Conservation (phyloP, 805 yeast genomes). For the Ogataea corticis region DNA sequence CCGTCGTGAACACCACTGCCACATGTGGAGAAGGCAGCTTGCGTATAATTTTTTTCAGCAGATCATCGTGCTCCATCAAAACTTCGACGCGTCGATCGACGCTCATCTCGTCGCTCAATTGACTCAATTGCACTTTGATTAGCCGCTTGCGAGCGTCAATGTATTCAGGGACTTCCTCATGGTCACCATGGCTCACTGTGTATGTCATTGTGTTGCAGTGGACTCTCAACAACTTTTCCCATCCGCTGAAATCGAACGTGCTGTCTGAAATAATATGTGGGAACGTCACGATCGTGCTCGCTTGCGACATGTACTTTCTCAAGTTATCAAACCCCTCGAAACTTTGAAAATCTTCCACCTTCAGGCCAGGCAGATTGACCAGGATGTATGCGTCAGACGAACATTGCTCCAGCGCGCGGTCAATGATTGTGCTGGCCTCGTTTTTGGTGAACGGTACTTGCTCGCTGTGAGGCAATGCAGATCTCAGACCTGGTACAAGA, state of each 20-base stretch:
- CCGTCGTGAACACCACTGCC: constrained; percentile 59
- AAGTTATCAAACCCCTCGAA: constrained; percentile 47
- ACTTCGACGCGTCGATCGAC: constrained; percentile 39
- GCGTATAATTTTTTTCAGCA: constrained; percentile 56
- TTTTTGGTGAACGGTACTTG: constrained; percentile 31
- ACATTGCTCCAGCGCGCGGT: constrained; percentile 39
- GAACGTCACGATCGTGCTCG: constrained; percentile 63
- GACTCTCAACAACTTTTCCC: constrained; percentile 43
- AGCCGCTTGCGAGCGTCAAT: constrained; percentile 65
- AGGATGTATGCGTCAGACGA: constrained; percentile 57
- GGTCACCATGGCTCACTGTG: constrained; percentile 38
- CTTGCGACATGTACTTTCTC: constrained; percentile 48
- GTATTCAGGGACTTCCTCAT: constrained; percentile 52
- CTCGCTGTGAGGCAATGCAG: constrained; percentile 31
- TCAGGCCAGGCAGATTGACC: constrained; percentile 54
- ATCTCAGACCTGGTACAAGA: constrained; percentile 31
- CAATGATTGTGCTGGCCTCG: constrained; percentile 25
- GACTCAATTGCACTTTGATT: constrained; percentile 56
- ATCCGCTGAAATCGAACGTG: constrained; percentile 39
- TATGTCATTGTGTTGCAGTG: constrained; percentile 55
- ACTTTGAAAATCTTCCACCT: constrained; percentile 45
- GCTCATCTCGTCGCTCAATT: constrained; percentile 42
- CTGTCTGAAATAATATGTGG: constrained; percentile 46
- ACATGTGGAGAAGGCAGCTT: constrained; percentile 74
- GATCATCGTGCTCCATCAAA: constrained; percentile 30